These are phyloP conservation scores for Podaxis sp. DNA, from an alignment of 768 basidiomycete genomes.

Conservation along the genomic window DNA sequence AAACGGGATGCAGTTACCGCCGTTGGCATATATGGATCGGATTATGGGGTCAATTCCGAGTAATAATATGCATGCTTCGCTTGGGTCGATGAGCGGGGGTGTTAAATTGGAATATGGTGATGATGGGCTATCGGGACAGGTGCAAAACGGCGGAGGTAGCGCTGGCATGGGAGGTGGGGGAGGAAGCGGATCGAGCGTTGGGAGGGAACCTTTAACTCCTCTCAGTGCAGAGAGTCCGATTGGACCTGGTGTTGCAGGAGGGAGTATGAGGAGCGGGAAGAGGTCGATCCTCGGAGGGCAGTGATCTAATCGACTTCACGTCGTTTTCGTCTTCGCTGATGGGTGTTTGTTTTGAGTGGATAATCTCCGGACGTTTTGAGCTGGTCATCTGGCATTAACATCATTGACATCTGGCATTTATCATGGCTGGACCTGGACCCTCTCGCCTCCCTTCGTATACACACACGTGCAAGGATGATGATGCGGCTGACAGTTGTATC, in stretches of 20 bases:
- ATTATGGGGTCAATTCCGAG: background rate
- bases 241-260: slow-evolving; percentile 6
- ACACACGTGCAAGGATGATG: slow-evolving; percentile 1
- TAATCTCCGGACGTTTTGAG: background rate
- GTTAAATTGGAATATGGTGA: slow-evolving; percentile 1
- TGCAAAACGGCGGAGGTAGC: background rate
- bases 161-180: background rate
- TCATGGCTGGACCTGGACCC: background rate
- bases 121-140: background rate
- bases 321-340: background rate
- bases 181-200: background rate
- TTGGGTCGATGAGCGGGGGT: background rate
- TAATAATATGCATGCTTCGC: background rate
- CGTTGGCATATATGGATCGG: slow-evolving; percentile 13
- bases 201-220: slow-evolving; percentile 13
- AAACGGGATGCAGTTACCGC: slow-evolving; percentile 10
- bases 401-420: background rate
- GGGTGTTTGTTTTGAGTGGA: background rate
- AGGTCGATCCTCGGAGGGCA: slow-evolving; percentile 3
- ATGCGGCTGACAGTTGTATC: background rate
- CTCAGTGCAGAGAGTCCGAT: slow-evolving; percentile 13
- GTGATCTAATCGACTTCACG: background rate
- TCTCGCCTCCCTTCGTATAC: background rate
- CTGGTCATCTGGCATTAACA: background rate
- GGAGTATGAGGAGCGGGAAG: background rate